Base-by-base conservation (phyloP, 305 asterid species). In the Striga hermonthica region DNA sequence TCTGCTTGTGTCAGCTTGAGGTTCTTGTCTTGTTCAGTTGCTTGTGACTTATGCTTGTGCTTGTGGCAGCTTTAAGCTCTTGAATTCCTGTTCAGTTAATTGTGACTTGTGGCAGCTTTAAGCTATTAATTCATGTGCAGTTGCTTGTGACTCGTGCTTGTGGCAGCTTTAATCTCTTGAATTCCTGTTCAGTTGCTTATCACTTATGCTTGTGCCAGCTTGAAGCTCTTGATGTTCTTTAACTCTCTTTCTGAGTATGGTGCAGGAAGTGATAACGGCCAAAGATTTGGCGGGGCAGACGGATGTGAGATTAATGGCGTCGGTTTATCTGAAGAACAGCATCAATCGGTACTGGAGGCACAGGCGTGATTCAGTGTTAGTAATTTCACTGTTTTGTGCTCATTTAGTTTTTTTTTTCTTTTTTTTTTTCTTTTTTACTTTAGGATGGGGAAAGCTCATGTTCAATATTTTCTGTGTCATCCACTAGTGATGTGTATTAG, bases 261-360 rank as follows among this genome's bases (percentile, higher is more conserved):
- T 70, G 71, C 85, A 94, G 99, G 99, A 94, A 79, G 91, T 94
- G 67, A 90, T 94, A 35, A 79, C 86, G 10, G 85, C 95, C 11
- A 83, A 84, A 70, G 97, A 90, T 82, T 83, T 90, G 65, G 82
- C 57, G 35, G 72, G 85, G n/a, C 99, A 86, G 64, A 75, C 75
- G 9, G 93, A 80, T 76, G 97, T 94, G 72, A 89, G 99, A 70
- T 80, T 94, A 72, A 58, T 91, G 91, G 96, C 99, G 57, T 82
- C 98, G 1, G 93, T 94, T 56, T 94, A 82, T 78, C 90, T 90
- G 65, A 94, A 94, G 82, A 94, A 90, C 74, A 80, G 88, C 75
- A 75, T 94, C 72, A 86, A 57, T 77, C 89, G 95, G 57, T 84
- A 88, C 69, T 94, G 99, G 99, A 86, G 99, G 81, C 85, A 64